Evolutionary conservation across 768 basidiomycete species (phyloP), one percentile per base, ranked within the genome.

Genomic region (Amanita thiersii): DNA sequence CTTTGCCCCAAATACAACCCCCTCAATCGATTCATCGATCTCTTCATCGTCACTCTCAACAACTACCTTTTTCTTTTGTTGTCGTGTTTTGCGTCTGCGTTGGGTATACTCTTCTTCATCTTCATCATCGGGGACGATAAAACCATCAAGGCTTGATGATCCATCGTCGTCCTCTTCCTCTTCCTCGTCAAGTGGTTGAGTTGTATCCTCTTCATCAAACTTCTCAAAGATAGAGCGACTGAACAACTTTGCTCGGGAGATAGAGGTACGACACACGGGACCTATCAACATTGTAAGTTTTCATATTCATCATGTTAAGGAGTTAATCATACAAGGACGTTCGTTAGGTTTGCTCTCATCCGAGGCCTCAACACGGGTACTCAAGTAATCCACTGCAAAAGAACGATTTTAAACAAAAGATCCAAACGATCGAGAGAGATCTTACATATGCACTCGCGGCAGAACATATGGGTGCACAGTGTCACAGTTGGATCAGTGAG

Each of bases 381-480:
- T 62, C 30, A 81, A 49, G 17, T 75, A 63, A 30, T 70, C 66
- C n/a, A 58, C 71, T 66, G 18, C n/a, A 37, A 4, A 47, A 5
- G 30, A 35, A 30, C 4, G 14, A 18, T n/a, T 31, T 37, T 26
- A 43, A 30, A 43, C 4, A 39, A 38, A 26, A 21, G 19, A 26
- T 33, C 20, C 3, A 24, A 11, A 42, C 18, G 21, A 43, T 5
- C 24, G 32, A 37, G 18, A 20, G 26, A 7, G 23, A 8, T 56
- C 67, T 46, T 52, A 74, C 73, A 42, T 20, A 82, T 62, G 51
- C 83, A 85, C 28, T 71, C 69, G 5, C 65, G 62, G 54, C 83
- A 85, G 57, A 81, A 85, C 1, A 68, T 56, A 50, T 85, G 84
- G 1, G 56, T 55, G 50, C 85, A 87, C 0, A 64, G 49, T 0